phyloP scores from a whole-genome alignment of 352 stramenopile species.

The Phytophthora fragariaefolia region DNA sequence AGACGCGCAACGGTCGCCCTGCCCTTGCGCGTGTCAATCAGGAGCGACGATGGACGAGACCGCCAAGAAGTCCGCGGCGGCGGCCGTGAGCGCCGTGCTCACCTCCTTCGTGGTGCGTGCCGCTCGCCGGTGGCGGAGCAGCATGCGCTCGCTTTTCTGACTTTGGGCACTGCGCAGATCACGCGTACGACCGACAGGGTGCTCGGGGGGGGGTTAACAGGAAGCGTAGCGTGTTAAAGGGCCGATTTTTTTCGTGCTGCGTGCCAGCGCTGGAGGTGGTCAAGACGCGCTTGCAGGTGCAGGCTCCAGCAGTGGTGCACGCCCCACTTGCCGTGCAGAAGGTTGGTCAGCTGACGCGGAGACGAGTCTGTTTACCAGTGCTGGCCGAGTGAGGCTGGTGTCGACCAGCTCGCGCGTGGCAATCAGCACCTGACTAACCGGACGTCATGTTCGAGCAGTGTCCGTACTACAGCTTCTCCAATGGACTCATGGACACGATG shows the following conservation, averaged over 20 bases:
- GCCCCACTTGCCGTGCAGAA: constrained; percentile 53
- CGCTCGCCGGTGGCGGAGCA: background rate
- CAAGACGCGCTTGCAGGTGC: constrained; percentile 84
- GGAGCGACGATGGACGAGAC: constrained; percentile 61
- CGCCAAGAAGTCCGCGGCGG: constrained; percentile 67
- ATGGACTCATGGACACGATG: constrained; percentile 86
- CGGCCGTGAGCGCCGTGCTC: constrained; percentile 70
- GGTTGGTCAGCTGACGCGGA: constrained; percentile 29
- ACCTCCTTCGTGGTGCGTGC: constrained; percentile 70
- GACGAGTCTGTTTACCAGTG: constrained; percentile 1
- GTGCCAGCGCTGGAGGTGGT: constrained; percentile 88
- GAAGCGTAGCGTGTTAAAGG: background rate
- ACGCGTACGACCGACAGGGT: constrained; percentile 58
- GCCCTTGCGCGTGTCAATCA: constrained; percentile 5
- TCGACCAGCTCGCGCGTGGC: background rate
- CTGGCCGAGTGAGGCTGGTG: constrained; percentile 1
- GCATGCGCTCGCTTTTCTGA: background rate
- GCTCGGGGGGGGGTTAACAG: background rate
- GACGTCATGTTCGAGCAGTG: constrained; percentile 36
- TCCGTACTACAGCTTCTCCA: constrained; percentile 82
- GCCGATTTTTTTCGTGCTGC: too few species aligned
- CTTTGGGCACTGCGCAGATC: constrained; percentile 47
- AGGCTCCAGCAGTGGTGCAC: constrained; percentile 64
- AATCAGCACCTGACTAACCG: constrained; percentile 14
- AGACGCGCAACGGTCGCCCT: background rate